Percentiles rank a stretch among this genome's conserved stretches.
Conservation (phyloP, 2,329 filamentous ascomycete species). For the Aphanocladium album region DNA sequence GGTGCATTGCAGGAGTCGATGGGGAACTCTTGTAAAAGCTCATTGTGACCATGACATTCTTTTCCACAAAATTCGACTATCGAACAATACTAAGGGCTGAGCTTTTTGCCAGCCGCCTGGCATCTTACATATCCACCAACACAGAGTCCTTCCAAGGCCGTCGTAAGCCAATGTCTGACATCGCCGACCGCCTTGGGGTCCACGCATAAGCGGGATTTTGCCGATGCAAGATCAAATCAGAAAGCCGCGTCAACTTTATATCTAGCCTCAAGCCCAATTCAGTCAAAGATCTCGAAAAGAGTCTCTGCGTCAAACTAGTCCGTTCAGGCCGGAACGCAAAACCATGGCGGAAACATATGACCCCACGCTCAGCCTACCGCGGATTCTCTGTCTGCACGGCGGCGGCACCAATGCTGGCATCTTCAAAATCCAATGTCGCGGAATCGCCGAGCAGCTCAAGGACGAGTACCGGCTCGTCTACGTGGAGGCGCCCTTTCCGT, state of each 20-base stretch:
- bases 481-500: conserved; percentile 60
- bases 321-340: neutral
- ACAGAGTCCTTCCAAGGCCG: neutral
- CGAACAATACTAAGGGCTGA: no score
- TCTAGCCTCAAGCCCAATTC: neutral
- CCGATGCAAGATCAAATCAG: neutral
- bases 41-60: no score
- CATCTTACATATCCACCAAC: no score
- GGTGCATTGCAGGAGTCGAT: no score
- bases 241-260: neutral
- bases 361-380: conserved; percentile 37
- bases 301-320: neutral
- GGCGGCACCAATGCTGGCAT: conserved; percentile 62
- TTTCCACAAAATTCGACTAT: no score
- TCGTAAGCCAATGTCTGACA: neutral
- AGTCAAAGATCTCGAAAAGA: neutral
- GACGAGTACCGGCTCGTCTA: conserved; percentile 62
- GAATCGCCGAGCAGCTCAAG: conserved; percentile 36
- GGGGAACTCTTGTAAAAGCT: no score
- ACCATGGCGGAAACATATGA: neutral
- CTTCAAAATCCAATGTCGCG: conserved; percentile 60
- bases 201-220: neutral
- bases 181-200: neutral
- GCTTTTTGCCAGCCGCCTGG: no score
- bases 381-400: conserved; percentile 69